These are phyloP conservation scores for Russula lepida DNA, from an alignment of 768 basidiomycete species.

Conservation along the genomic window DNA sequence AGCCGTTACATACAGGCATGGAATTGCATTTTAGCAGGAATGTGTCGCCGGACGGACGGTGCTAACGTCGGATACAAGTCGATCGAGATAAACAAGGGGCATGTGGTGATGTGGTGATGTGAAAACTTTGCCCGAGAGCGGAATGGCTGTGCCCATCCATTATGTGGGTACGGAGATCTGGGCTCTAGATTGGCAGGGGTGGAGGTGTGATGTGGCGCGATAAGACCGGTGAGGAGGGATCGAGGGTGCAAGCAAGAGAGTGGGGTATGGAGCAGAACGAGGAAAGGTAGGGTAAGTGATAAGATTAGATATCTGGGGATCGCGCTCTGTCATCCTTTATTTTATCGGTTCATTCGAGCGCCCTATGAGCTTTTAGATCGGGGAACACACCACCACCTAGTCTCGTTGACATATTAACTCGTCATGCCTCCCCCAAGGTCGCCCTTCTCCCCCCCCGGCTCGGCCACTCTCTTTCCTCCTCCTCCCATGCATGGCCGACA, in stretches of 20 bases:
- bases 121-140: background rate
- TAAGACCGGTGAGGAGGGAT: background rate
- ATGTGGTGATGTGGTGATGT: background rate
- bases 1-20: background rate
- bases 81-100: background rate
- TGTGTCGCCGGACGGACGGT: background rate
- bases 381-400: background rate
- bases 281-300: background rate
- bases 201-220: background rate
- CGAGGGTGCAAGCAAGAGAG: too few species aligned
- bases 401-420: slow-evolving; percentile 13
- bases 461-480: background rate
- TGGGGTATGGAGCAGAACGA: too few species aligned
- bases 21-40: background rate
- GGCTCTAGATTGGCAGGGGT: background rate
- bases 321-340: background rate
- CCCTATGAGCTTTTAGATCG: background rate
- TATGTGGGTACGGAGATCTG: background rate
- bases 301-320: slow-evolving; percentile 5
- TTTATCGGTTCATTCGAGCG: background rate
- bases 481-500: slow-evolving; percentile 33
- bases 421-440: slow-evolving; percentile 8
- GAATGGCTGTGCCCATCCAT: slow-evolving; percentile 1
- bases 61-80: background rate
- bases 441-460: background rate